Evolutionary conservation across 192 early-diverging fungal species (phyloP).

Genomic region (Coemansia guatemalensis): DNA sequence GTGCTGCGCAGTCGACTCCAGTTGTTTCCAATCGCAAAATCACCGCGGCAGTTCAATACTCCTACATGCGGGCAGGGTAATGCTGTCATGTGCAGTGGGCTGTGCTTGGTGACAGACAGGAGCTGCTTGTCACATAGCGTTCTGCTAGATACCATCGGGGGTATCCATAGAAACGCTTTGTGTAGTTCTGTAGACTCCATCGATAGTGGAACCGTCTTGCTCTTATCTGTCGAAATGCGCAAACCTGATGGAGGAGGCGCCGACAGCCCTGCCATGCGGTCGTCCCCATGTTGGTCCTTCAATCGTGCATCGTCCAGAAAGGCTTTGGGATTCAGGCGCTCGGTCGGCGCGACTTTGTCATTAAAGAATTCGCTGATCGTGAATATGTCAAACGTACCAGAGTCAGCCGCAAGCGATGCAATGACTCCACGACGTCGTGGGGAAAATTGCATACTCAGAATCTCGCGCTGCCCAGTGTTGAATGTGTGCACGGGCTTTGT

Average conservation of each 20-base stretch:
- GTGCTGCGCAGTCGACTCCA: slow-evolving; percentile 35
- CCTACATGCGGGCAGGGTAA: slow-evolving; percentile 28
- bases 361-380: slow-evolving; percentile 26
- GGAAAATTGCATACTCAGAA: slow-evolving; percentile 27
- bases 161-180: slow-evolving; percentile 40
- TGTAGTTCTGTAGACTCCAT: slow-evolving; percentile 2
- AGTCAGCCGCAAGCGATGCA: slow-evolving; percentile 26
- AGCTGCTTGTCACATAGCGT: slow-evolving; percentile 27
- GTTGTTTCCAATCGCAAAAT: slow-evolving; percentile 42
- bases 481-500: slow-evolving; percentile 26
- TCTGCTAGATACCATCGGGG: slow-evolving; percentile 16
- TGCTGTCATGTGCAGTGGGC: slow-evolving; percentile 7
- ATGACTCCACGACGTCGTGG: slow-evolving; percentile 33
- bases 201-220: slow-evolving; percentile 1
- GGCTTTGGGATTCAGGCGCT: slow-evolving; percentile 11
- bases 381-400: slow-evolving; percentile 21
- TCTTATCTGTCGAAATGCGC: slow-evolving; percentile 19
- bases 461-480: slow-evolving; percentile 6
- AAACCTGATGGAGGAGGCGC: slow-evolving; percentile 24
- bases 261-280: slow-evolving; percentile 17
- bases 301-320: slow-evolving; percentile 27
- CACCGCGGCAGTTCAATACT: slow-evolving; percentile 32
- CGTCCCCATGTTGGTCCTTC: slow-evolving; percentile 32
- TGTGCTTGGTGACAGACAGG: slow-evolving; percentile 13
- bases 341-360: slow-evolving; percentile 2